Conservation (phyloP, 2,329 filamentous ascomycete species). For the Lachnellula arida region DNA sequence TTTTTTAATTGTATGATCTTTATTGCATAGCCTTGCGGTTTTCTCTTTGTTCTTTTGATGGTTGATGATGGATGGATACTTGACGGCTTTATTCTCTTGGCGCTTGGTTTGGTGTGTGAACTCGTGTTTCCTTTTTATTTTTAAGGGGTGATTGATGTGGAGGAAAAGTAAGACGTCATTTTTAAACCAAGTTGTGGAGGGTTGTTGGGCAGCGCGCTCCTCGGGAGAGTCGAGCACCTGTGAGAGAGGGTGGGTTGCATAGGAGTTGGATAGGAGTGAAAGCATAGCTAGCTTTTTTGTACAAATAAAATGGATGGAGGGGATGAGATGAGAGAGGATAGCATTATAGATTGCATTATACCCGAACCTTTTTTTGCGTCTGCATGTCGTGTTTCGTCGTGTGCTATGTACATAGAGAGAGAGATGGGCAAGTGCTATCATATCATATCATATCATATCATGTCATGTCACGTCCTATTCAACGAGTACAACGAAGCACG, state of each 20-base stretch:
- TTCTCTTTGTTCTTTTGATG: conserved; percentile 2
- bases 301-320: neutral
- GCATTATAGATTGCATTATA: conserved; percentile 22
- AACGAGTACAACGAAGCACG: no score
- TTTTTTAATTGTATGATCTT: conserved; percentile 22
- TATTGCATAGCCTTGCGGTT: conserved; percentile 29
- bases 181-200: neutral
- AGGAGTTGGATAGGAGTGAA: neutral
- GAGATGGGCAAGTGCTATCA: no score
- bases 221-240: neutral
- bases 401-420: no score
- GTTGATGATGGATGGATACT: neutral
- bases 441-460: no score
- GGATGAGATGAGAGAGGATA: neutral
- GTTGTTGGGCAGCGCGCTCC: neutral
- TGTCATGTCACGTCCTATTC: no score
- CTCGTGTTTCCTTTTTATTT: no score
- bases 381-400: no score
- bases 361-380: conserved; percentile 2
- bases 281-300: neutral
- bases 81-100: neutral
- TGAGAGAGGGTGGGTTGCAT: neutral
- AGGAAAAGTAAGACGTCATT: neutral
- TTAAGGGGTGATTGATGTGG: neutral
- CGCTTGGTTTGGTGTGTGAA: no score